phyloP scores from a whole-genome alignment of 1,284 basidiomycete species.

The Ceratobasidium papillatum region DNA sequence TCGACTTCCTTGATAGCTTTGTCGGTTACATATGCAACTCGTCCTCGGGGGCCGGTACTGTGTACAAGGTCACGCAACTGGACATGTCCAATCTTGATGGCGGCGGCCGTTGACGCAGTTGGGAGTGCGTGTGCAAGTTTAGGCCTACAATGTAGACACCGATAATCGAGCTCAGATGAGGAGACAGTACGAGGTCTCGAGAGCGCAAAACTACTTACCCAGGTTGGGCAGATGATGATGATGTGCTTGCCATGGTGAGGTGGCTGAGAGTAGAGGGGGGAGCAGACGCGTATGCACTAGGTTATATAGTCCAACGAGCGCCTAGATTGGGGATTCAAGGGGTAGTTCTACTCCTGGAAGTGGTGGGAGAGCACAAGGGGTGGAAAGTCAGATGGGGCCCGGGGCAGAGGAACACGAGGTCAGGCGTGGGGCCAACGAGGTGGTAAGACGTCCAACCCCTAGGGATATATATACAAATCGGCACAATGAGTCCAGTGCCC shows the following conservation, averaged over 20 bases:
- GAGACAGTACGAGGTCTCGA: neutral
- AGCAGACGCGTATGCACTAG: neutral
- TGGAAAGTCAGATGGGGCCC: no score
- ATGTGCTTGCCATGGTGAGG: neutral
- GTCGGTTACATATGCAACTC: conserved; percentile 33
- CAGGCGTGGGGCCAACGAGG: conserved; percentile 27
- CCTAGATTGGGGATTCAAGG: conserved; percentile 6
- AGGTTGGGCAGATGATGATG: neutral
- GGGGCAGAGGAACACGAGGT: conserved; percentile 26
- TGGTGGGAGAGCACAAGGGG: conserved; percentile 2
- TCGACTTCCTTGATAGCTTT: conserved; percentile 33
- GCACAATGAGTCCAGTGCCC: no score
- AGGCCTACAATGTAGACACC: neutral
- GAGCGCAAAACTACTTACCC: neutral
- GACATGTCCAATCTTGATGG: conserved; percentile 28
- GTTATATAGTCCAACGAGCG: conserved; percentile 7
- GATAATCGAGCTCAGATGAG: neutral
- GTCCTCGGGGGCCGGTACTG: conserved; percentile 25
- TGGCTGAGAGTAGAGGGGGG: neutral
- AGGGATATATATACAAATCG: neutral
- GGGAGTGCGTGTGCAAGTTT: conserved; percentile 35
- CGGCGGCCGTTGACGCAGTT: conserved; percentile 4
- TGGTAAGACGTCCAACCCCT: neutral
- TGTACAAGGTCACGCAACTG: conserved; percentile 34
- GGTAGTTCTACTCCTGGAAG: neutral